A percentile compares a stretch with the other conserved stretches of the same genome.
These are phyloP conservation scores for Penicillium sp. DNA, from an alignment of 2,329 filamentous ascomycete genomes.

Conservation along the genomic window DNA sequence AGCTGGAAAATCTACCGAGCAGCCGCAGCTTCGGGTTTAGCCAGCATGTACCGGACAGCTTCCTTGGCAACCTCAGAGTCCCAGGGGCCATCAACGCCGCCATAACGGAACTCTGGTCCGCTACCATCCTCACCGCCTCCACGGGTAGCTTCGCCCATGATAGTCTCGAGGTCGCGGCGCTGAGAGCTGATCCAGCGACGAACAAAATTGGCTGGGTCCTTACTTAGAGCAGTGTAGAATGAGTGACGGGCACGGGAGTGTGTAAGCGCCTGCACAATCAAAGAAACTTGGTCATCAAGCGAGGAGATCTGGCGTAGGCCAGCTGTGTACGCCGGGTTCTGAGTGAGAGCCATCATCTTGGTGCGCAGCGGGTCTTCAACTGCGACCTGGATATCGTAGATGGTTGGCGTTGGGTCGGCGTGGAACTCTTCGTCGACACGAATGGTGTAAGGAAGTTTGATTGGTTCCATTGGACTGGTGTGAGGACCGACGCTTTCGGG, in stretches of 20 bases:
- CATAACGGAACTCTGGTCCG: conserved; percentile 46
- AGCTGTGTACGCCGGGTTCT: conserved; percentile 66
- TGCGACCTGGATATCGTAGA: conserved; percentile 85
- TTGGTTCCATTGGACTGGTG: conserved; percentile 73
- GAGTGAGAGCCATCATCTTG: conserved; percentile 63
- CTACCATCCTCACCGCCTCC: conserved; percentile 54
- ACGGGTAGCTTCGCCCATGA: conserved; percentile 75
- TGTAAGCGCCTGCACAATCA: conserved; percentile 76
- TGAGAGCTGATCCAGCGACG: conserved; percentile 87
- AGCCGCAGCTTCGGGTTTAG: conserved; percentile 43
- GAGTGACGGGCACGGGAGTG: conserved; percentile 86
- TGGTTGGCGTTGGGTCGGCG: conserved; percentile 69
- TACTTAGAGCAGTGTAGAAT: conserved; percentile 75
- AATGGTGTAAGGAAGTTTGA: conserved; percentile 87
- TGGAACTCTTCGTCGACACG: conserved; percentile 85
- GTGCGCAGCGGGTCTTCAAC: conserved; percentile 78
- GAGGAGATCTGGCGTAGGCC: conserved; percentile 72
- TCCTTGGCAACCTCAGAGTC: conserved; percentile 60
- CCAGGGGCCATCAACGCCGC: conserved; percentile 62
- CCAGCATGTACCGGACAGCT: conserved; percentile 61
- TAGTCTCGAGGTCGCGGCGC: conserved; percentile 82
- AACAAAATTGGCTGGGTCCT: conserved; percentile 81
- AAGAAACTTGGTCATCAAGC: conserved; percentile 81
- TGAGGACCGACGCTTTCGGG: conserved; percentile 77
- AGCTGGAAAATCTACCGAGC: conserved; percentile 21